Base-by-base conservation (phyloP, 1,284 basidiomycete genomes). In the Malassezia sympodialis region DNA sequence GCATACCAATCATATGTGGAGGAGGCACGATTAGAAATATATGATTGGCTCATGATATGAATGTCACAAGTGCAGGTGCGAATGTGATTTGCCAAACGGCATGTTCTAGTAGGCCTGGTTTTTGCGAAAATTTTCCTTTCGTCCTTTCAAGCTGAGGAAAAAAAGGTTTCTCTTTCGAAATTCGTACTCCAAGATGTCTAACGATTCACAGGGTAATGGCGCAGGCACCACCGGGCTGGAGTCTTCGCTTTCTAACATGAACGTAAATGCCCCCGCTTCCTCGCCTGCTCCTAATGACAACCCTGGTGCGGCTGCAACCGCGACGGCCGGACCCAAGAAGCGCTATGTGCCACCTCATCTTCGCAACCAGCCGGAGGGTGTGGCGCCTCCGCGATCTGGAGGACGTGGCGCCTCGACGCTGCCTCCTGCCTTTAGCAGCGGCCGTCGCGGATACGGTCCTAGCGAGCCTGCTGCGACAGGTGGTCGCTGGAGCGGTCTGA, bases 171-270 rank as follows among this genome's bases (percentile, higher is more conserved):
- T n/a, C 40, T 19, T 34, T 31, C 14, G 27, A 28, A 45, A 58
- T 39, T 40, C 31, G 6, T 26, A 28, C 32, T 12, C 28, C 45
- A 67, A 52, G 32, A 70, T 68, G 66, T 63, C 65, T 56, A 60
- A 63, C 60, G 66, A 68, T 58, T 45, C 62, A 57, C 45, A 67
- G 62, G 51, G 65, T 59, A 67, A 65, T 62, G 65, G 66, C 62
- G 65, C 62, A 53, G 67, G 82, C 76, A 79, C 79, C 75, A 78
- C 81, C 77, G 84, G 82, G 78, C 80, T 90, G 74, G 88, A 90
- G 81, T 47, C 43, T 39, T 39, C 35, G 8, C 46, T 54, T 31
- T 56, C 53, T 21, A 54, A 46, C 43, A 44, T 59, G 46, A 60
- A 30, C 28, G 55, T 56, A 24, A 39, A 49, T 40, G 32, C 26